phyloP scores from a whole-genome alignment of 1,139 yeast species.

The Lodderomyces theae region DNA sequence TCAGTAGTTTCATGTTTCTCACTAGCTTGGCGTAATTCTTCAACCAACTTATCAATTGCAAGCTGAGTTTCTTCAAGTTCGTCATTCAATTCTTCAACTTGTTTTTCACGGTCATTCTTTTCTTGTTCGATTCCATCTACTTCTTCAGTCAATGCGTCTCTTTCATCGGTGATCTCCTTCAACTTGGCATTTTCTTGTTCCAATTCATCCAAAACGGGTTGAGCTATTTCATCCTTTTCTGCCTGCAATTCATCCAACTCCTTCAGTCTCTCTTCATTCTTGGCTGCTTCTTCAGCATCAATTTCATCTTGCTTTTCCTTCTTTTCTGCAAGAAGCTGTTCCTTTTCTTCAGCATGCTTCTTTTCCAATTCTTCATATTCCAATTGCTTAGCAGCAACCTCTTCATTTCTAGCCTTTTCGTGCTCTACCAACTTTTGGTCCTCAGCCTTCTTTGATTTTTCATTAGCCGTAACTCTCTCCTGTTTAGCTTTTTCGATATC shows the following conservation, averaged over 20 bases:
- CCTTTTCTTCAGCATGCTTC: slow-evolving; percentile 35
- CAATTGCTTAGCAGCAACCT: slow-evolving; percentile 34
- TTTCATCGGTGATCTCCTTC: slow-evolving; percentile 38
- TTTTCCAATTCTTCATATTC: slow-evolving; percentile 36
- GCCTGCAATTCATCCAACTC: slow-evolving; percentile 47
- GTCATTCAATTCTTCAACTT: slow-evolving; percentile 35
- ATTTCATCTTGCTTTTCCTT: slow-evolving; percentile 42
- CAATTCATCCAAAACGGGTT: slow-evolving; percentile 43
- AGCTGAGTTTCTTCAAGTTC: slow-evolving; percentile 36
- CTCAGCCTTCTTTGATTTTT: slow-evolving; percentile 39
- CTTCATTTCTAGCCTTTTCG: slow-evolving; percentile 34
- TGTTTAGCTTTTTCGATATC: slow-evolving; percentile 41
- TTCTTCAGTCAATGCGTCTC: slow-evolving; percentile 35
- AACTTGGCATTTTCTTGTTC: slow-evolving; percentile 38
- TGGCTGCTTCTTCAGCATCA: slow-evolving; percentile 41
- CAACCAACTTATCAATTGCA: slow-evolving; percentile 35
- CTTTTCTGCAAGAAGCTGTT: slow-evolving; percentile 37
- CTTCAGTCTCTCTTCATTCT: slow-evolving; percentile 38
- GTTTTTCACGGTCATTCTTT: slow-evolving; percentile 34
- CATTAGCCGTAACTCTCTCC: slow-evolving; percentile 35
- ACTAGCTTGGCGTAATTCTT: slow-evolving; percentile 31
- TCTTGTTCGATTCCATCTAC: slow-evolving; percentile 31
- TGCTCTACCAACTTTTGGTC: slow-evolving; percentile 34
- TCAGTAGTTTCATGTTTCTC: slow-evolving; percentile 32
- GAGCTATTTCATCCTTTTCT: slow-evolving; percentile 42